These are phyloP conservation scores for Solanum pimpinellifolium DNA, from an alignment of 257 asterid genomes.

Conservation along the genomic window DNA sequence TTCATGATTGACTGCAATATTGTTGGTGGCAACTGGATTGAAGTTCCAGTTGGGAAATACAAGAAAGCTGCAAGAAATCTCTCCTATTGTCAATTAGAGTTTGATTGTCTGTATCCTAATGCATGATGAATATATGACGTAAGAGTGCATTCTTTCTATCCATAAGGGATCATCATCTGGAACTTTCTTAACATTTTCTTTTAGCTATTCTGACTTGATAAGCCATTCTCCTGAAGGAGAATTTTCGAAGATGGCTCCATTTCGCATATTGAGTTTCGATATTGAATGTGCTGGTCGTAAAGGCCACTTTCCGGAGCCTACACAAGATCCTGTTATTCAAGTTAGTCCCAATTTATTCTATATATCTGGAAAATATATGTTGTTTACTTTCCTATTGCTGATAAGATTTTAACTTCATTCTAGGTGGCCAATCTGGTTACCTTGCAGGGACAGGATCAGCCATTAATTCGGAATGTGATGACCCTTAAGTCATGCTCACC, in stretches of 20 bases:
- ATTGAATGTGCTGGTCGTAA: conserved; percentile 99
- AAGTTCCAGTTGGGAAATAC: conserved; percentile 71
- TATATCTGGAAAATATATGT: not conserved
- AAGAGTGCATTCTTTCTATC: not conserved
- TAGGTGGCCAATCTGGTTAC: conserved; percentile 93
- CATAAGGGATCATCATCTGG: not conserved
- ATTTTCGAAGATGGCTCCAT: conserved; percentile 97
- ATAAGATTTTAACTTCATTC: conserved; percentile 8
- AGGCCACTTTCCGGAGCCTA: conserved; percentile 96
- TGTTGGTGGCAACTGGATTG: conserved; percentile 98
- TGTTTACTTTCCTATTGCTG: conserved; percentile 12
- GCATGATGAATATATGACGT: not conserved
- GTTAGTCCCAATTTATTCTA: conserved; percentile 14
- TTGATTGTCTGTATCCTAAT: conserved; percentile 92
- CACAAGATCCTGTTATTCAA: conserved; percentile 98
- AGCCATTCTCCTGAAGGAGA: conserved; percentile 95
- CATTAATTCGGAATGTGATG: conserved; percentile 92
- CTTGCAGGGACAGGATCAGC: conserved; percentile 87
- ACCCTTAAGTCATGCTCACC: conserved; percentile 94
- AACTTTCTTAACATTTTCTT: conserved; percentile 23
- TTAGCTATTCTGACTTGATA: conserved; percentile 69
- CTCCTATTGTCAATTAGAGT: conserved; percentile 79
- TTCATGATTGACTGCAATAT: conserved; percentile 93
- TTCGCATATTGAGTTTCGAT: conserved; percentile 94
- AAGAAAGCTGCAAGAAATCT: conserved; percentile 43